Evolutionary conservation across 169 alveolate species (phyloP), one percentile per base, ranked within the genome.

Genomic region (Eimeria praecox): DNA sequence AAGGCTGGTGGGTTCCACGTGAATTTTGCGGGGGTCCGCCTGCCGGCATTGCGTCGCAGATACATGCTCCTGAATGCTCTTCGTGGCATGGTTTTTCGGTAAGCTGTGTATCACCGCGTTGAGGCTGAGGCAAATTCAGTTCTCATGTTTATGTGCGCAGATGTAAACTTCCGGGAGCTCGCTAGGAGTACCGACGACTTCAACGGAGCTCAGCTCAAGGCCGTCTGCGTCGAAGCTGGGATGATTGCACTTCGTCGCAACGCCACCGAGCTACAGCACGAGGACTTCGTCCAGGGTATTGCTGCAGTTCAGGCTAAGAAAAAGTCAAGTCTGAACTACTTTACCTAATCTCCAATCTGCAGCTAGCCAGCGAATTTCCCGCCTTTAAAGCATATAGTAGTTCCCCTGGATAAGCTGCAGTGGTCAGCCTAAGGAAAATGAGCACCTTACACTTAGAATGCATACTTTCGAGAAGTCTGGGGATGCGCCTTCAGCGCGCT

Each of bases 161-260:
- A 97, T 87, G 99, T 99, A 77, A 99, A 99, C 96, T 99, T 98
- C 97, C 98, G 97, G 71, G 99, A 99, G 97, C 97, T 99, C 46
- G 99, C 99, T 30, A 97, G 99, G 87, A 97, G 99, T 78, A 99
- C 99, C 0, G 99, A 99, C 90, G 99, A 99, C 92, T 99, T 99
- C 97, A 99, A 99, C 95, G 99, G 99, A 9, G 99, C 99, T 18
- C 97, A 97, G 93, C 94, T 98, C 52, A 98, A 98, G 96, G 99
- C 99, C 4, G 99, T 99, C 24, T 99, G 99, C 94, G 99, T 99
- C 38, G 99, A 99, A 97, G 99, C 99, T 22, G 99, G 99, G 56
- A 99, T 99, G 99, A 98, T 99, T 71, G 99, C 99, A 8, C 95
- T 99, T 88, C 98, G 99, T 87, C 97, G 99, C 90, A 98, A 99